These are phyloP conservation scores for Olyra latifolia DNA, from an alignment of 176 grass and related monocot species.

Conservation along the genomic window DNA sequence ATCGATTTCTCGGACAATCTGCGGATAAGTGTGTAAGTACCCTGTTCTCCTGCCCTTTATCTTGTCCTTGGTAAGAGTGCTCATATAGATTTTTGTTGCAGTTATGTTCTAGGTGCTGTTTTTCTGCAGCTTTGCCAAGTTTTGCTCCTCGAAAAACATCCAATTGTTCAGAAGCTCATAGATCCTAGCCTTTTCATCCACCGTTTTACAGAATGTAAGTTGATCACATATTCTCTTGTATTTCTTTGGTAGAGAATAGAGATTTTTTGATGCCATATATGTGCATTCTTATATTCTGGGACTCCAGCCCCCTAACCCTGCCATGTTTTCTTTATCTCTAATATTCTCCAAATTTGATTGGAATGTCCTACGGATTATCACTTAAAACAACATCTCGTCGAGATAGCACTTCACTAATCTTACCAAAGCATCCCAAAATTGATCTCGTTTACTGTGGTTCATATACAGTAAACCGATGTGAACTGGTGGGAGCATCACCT, in stretches of 20 bases:
- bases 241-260: slow-evolving; percentile 11
- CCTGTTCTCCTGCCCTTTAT: slow-evolving; percentile 6
- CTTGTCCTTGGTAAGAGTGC: slow-evolving; percentile 6
- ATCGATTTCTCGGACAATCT: slow-evolving; percentile 91
- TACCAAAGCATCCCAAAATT: too few species aligned
- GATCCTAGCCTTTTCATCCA: slow-evolving; percentile 99
- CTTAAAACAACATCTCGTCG: too few species aligned
- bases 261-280: not conserved
- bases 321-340: too few species aligned
- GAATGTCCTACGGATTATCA: too few species aligned
- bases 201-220: slow-evolving; percentile 91
- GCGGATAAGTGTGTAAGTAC: slow-evolving; percentile 83
- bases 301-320: too few species aligned
- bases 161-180: slow-evolving; percentile 78
- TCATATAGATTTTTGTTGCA: slow-evolving; percentile 57
- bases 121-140: slow-evolving; percentile 93
- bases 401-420: too few species aligned
- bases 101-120: slow-evolving; percentile 88
- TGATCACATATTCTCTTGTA: slow-evolving; percentile 15
- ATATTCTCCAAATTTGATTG: too few species aligned
- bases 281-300: not conserved
- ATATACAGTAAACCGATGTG: too few species aligned
- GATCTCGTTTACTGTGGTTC: too few species aligned
- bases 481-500: too few species aligned
- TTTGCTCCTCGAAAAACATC: slow-evolving; percentile 66